Percentiles rank a stretch among this genome's conserved stretches.
Evolutionary conservation across 192 early-diverging fungal species (phyloP).

Genomic region (Coemansia sp.): DNA sequence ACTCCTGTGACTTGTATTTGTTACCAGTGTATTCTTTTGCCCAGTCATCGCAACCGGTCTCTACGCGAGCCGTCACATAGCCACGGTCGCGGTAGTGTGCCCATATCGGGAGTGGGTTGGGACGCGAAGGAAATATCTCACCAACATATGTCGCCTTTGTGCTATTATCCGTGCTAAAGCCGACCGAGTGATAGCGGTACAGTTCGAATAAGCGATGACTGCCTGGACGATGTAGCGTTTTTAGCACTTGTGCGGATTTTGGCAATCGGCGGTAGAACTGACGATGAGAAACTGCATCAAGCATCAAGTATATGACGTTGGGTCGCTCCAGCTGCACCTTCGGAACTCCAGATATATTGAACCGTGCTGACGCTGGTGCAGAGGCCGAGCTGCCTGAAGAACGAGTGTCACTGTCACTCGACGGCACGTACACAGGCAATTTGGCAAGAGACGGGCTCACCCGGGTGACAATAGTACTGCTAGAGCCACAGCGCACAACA

Average conservation of each 20-base stretch:
- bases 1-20: constrained; percentile 30
- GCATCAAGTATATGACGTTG: constrained; percentile 59
- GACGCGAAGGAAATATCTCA: constrained; percentile 28
- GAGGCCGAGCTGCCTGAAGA: background rate
- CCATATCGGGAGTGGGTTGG: constrained; percentile 59
- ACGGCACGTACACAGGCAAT: constrained; percentile 18
- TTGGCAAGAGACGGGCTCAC: constrained; percentile 30
- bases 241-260: constrained; percentile 43
- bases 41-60: constrained; percentile 62
- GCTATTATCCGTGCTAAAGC: constrained; percentile 59
- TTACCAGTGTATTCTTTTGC: constrained; percentile 45
- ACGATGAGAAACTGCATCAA: constrained; percentile 59
- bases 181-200: constrained; percentile 59
- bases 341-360: background rate
- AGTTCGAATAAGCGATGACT: constrained; percentile 51
- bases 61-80: constrained; percentile 58
- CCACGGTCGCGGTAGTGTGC: constrained; percentile 61
- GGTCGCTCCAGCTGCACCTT: constrained; percentile 23
- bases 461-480: constrained; percentile 41
- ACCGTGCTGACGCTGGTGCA: background rate
- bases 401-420: constrained; percentile 35
- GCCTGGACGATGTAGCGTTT: constrained; percentile 33
- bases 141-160: constrained; percentile 57
- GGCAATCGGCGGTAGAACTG: constrained; percentile 61
- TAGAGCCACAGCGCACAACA: constrained; percentile 53